Evolutionary conservation across 1,284 basidiomycete species (phyloP).

Genomic region (Trametes polyzona): DNA sequence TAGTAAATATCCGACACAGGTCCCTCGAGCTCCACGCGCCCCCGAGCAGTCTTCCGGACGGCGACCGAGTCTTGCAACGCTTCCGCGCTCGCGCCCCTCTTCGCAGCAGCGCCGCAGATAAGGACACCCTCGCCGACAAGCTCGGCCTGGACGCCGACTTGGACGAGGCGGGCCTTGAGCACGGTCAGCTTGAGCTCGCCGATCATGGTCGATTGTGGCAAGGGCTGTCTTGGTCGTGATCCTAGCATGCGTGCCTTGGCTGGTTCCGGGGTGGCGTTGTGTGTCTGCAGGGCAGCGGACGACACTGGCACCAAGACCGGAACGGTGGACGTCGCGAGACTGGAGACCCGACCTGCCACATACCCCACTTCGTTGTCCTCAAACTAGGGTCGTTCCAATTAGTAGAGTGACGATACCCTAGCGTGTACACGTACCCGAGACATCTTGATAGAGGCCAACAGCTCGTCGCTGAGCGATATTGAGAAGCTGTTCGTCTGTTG

Average conservation of each 20-base stretch:
- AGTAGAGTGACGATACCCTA: neutral
- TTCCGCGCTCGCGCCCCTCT: constrained; percentile 48
- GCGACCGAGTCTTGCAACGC: constrained; percentile 78
- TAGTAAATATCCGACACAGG: constrained; percentile 89
- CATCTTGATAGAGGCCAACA: constrained; percentile 83
- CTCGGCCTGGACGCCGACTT: constrained; percentile 84
- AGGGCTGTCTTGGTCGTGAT: constrained; percentile 57
- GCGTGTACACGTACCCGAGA: constrained; percentile 68
- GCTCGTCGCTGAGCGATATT: constrained; percentile 89
- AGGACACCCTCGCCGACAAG: constrained; percentile 94
- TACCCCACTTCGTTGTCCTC: constrained; percentile 97
- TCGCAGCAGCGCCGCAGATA: constrained; percentile 80
- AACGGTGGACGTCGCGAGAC: constrained; percentile 79
- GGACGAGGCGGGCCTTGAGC: constrained; percentile 77
- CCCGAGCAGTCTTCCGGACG: constrained; percentile 84
- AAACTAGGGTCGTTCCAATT: constrained; percentile 59
- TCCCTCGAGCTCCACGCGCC: constrained; percentile 87
- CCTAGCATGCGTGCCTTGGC: constrained; percentile 54
- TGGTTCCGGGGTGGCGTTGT: constrained; percentile 35
- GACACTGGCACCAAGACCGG: constrained; percentile 64
- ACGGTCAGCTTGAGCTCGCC: constrained; percentile 91
- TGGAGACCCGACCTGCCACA: constrained; percentile 83
- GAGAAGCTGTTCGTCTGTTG: constrained; percentile 96
- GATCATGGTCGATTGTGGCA: constrained; percentile 92
- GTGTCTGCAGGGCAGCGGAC: constrained; percentile 25